A percentile compares a stretch with the other conserved stretches of the same genome.
Evolutionary conservation across 495 filamentous ascomycete genomes (phyloP).

Genomic region (Tuber calosporum): DNA sequence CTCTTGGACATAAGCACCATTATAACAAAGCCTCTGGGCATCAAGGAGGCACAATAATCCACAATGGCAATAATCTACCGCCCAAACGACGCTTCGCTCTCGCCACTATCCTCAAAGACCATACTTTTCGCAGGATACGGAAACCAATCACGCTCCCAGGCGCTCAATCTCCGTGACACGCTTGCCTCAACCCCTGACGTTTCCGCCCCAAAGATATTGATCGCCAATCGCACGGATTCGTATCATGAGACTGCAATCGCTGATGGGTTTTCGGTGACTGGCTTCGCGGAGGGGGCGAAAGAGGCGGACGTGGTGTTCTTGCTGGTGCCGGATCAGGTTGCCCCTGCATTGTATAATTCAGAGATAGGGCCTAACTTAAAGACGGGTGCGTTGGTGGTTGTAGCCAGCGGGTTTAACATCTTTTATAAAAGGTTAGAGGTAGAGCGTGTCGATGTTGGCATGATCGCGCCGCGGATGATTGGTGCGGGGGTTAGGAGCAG

Average conservation of each 20-base stretch:
- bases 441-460: background rate
- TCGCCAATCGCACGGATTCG: constrained; percentile 16
- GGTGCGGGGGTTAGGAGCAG: constrained; percentile 17
- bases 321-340: constrained; percentile 14
- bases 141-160: constrained; percentile 25
- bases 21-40: too few species aligned
- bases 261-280: constrained; percentile 10
- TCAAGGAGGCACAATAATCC: too few species aligned
- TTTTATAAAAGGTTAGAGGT: constrained; percentile 10
- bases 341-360: constrained; percentile 15
- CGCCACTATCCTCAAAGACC: constrained; percentile 11
- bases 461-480: constrained; percentile 22
- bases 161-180: constrained; percentile 20
- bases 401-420: constrained; percentile 15
- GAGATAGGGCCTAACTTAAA: constrained; percentile 3
- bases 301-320: constrained; percentile 15
- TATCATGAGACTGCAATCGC: constrained; percentile 17
- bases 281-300: background rate
- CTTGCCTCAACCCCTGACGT: background rate
- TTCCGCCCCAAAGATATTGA: constrained; percentile 4
- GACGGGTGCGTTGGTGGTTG: constrained; percentile 7
- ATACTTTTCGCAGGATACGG: constrained; percentile 20
- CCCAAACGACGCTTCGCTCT: constrained; percentile 1
- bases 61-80: constrained; percentile 16
- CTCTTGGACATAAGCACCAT: background rate